Conservation (phyloP, 139 green algal genomes). For the Auxenochlorella pyrenoidosa region DNA sequence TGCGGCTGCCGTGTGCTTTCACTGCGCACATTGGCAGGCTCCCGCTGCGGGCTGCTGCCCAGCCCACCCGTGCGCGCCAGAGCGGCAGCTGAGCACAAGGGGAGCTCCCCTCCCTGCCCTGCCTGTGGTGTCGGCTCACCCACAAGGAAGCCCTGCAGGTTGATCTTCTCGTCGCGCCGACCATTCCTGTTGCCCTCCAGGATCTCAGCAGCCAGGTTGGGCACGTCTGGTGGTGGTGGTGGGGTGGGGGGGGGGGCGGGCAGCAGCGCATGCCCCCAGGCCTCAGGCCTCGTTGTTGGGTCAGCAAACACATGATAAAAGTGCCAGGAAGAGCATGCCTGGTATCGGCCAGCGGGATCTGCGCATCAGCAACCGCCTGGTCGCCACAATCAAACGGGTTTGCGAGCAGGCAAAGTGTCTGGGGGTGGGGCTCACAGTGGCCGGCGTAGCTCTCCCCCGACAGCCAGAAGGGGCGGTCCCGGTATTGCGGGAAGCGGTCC, state of each 20-base stretch:
- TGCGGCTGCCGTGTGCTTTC: neutral
- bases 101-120: neutral
- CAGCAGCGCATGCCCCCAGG: no score
- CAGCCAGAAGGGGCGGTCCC: slow-evolving; percentile 65
- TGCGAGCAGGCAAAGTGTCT: neutral
- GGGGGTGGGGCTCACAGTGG: neutral
- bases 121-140: slow-evolving; percentile 57
- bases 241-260: neutral
- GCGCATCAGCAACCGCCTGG: neutral
- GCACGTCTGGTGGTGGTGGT: neutral
- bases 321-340: neutral
- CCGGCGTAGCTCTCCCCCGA: slow-evolving; percentile 45
- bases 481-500: slow-evolving; percentile 72
- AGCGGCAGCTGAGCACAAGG: neutral
- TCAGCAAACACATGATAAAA: no score
- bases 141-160: slow-evolving; percentile 82
- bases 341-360: neutral
- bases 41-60: neutral
- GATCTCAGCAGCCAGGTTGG: slow-evolving; percentile 56
- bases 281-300: no score
- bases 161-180: slow-evolving; percentile 46
- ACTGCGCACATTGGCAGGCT: neutral
- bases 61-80: no score
- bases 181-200: slow-evolving; percentile 55
- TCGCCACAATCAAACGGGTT: no score